These are phyloP conservation scores for Alternaria rosae DNA, from an alignment of 2,329 filamentous ascomycete species.

Conservation along the genomic window DNA sequence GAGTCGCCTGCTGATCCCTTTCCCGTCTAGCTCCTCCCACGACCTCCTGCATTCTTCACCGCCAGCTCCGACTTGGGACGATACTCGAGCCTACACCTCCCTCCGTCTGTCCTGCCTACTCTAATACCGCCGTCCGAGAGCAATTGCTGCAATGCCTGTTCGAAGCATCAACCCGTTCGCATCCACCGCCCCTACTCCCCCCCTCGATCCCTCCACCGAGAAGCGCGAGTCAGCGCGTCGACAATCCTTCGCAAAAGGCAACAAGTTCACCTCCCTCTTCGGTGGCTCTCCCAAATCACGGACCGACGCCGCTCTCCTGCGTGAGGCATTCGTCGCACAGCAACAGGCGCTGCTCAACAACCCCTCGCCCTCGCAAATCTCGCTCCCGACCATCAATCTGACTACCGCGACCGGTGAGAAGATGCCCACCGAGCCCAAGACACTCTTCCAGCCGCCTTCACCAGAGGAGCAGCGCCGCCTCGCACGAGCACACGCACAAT, in stretches of 20 bases:
- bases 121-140: slow-evolving; percentile 5
- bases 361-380: slow-evolving; percentile 71
- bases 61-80: slow-evolving; percentile 15
- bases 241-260: slow-evolving; percentile 67
- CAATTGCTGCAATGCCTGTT: slow-evolving; percentile 64
- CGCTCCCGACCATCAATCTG: slow-evolving; percentile 88
- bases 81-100: slow-evolving; percentile 5
- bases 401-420: slow-evolving; percentile 84
- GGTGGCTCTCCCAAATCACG: slow-evolving; percentile 80
- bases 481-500: slow-evolving; percentile 84
- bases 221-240: slow-evolving; percentile 61
- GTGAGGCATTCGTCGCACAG: slow-evolving; percentile 68
- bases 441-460: slow-evolving; percentile 85
- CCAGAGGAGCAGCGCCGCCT: slow-evolving; percentile 80
- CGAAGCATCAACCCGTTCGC: slow-evolving; percentile 67
- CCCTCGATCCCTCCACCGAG: slow-evolving; percentile 61
- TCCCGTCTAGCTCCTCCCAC: slow-evolving; percentile 20
- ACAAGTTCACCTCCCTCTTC: slow-evolving; percentile 79
- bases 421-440: slow-evolving; percentile 76
- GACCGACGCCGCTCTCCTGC: slow-evolving; percentile 66
- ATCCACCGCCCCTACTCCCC: slow-evolving; percentile 59
- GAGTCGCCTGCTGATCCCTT: slow-evolving; percentile 25
- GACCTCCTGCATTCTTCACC: slow-evolving; percentile 22
- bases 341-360: slow-evolving; percentile 68
- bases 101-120: slow-evolving; percentile 1